A percentile compares a stretch with the other conserved stretches of the same genome.
phyloP scores from a whole-genome alignment of 2,329 filamentous ascomycete genomes.

The Claviceps purpurea region DNA sequence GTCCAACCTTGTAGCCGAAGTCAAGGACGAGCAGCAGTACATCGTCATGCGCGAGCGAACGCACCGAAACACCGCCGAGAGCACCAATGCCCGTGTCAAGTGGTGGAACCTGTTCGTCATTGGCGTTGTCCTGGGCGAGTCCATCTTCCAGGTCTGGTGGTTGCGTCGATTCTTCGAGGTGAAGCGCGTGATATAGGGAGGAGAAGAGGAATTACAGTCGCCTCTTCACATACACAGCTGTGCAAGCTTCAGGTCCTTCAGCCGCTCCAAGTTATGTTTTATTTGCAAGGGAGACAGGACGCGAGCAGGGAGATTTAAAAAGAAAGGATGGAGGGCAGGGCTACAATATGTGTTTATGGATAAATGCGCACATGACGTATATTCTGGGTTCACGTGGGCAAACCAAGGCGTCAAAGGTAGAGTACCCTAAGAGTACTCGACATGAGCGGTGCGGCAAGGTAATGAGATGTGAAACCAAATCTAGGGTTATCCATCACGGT shows the following conservation, averaged over 20 bases:
- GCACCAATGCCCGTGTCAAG: constrained; percentile 93
- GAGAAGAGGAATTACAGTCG: background rate
- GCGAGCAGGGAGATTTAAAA: background rate
- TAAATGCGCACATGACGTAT: too few relatives aligned
- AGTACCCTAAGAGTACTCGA: too few relatives aligned
- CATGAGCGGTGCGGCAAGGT: too few relatives aligned
- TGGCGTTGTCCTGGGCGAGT: constrained; percentile 75
- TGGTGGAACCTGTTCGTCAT: constrained; percentile 99
- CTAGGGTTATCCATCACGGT: too few relatives aligned
- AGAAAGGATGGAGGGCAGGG: background rate
- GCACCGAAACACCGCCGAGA: constrained; percentile 96
- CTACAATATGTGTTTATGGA: too few relatives aligned
- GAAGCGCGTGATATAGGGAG: constrained; percentile 47
- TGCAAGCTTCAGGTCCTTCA: too few relatives aligned
- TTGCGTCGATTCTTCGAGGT: constrained; percentile 95
- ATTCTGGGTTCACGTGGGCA: too few relatives aligned
- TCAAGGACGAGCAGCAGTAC: constrained; percentile 97
- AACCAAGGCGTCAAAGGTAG: too few relatives aligned
- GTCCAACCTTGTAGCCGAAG: constrained; percentile 73
- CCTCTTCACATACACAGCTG: background rate
- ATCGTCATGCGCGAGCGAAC: constrained; percentile 91
- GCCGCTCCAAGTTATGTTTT: too few relatives aligned
- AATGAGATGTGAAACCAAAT: too few relatives aligned
- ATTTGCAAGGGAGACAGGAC: too few relatives aligned
- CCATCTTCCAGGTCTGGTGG: constrained; percentile 99